Conservation (phyloP, 257 asterid species). For the Penstemon barbatus region DNA sequence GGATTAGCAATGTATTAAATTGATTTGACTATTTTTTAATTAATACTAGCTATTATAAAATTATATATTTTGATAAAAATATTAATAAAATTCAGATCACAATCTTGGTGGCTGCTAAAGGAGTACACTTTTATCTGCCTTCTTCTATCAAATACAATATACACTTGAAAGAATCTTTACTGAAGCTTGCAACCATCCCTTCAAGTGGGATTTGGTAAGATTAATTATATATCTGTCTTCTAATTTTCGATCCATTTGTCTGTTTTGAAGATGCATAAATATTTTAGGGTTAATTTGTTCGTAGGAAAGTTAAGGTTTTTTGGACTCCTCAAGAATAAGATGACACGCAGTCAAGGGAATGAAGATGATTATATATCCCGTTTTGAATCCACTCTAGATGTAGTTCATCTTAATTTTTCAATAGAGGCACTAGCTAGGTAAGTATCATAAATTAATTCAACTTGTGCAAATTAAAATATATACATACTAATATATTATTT, state of each 20-base stretch:
- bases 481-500: too few species aligned
- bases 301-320: slow-evolving; percentile 91
- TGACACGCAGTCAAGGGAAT: too few species aligned
- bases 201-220: slow-evolving; percentile 70
- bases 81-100: slow-evolving; percentile 55
- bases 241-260: not conserved
- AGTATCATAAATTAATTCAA: too few species aligned
- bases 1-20: slow-evolving; percentile 77
- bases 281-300: not conserved
- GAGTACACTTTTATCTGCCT: slow-evolving; percentile 62
- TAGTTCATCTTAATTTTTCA: too few species aligned
- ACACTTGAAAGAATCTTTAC: slow-evolving; percentile 86
- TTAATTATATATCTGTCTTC: not conserved
- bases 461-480: too few species aligned
- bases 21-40: not conserved
- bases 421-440: too few species aligned
- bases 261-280: not conserved
- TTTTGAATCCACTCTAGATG: slow-evolving; percentile 57
- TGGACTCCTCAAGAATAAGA: slow-evolving; percentile 95
- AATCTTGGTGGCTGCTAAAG: slow-evolving; percentile 89
- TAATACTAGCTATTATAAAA: not conserved
- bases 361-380: slow-evolving; percentile 51
- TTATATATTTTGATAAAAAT: not conserved
- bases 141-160: slow-evolving; percentile 58
- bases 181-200: slow-evolving; percentile 82